Conservation (phyloP, 2,329 filamentous ascomycete genomes). For the Plectosphaerella cucumerina region DNA sequence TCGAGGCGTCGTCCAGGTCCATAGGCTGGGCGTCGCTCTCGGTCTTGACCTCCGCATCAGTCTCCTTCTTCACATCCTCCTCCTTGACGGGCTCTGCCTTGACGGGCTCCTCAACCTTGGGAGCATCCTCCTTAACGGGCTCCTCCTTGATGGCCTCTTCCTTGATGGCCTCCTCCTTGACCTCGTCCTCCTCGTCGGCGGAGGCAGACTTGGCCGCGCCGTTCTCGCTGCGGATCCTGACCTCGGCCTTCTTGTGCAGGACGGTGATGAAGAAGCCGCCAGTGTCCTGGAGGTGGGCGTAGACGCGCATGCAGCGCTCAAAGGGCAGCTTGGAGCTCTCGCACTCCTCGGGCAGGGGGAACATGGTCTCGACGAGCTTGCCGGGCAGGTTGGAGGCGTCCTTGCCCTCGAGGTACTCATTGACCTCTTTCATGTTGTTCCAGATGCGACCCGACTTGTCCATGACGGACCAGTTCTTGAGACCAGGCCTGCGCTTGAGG, state of each 20-base stretch:
- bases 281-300: conserved; percentile 92
- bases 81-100: conserved; percentile 23
- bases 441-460: conserved; percentile 79
- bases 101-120: too few species aligned
- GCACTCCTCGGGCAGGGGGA: conserved; percentile 56
- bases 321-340: conserved; percentile 66
- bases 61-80: conserved; percentile 19
- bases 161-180: conserved; percentile 24
- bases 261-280: conserved; percentile 98
- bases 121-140: conserved; percentile 21
- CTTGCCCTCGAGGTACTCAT: not conserved
- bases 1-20: conserved; percentile 22
- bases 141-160: conserved; percentile 18
- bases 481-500: conserved; percentile 70
- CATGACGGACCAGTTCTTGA: conserved; percentile 86
- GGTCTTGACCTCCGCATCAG: conserved; percentile 19
- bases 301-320: conserved; percentile 88
- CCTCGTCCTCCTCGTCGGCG: conserved; percentile 8
- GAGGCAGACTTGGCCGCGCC: conserved; percentile 16
- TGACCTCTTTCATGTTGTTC: conserved; percentile 61
- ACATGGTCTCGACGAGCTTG: conserved; percentile 77
- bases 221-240: conserved; percentile 50
- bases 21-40: conserved; percentile 21
- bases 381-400: conserved; percentile 46
- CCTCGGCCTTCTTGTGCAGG: conserved; percentile 84